Evolutionary conservation across 495 filamentous ascomycete species (phyloP).

Genomic region (Penicillium crystallinum): DNA sequence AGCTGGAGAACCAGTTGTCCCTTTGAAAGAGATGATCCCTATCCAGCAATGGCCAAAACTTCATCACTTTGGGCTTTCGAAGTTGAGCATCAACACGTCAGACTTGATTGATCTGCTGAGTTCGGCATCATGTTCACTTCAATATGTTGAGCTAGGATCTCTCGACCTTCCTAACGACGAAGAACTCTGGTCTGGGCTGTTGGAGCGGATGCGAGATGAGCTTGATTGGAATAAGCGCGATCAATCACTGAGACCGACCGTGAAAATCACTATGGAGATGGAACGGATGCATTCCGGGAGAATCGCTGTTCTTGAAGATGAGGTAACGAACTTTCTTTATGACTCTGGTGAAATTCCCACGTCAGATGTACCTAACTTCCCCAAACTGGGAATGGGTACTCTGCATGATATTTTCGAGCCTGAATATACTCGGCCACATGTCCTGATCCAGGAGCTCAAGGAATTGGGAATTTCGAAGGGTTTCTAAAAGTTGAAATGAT

Average conservation of each 20-base stretch:
- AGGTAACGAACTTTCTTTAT: constrained; percentile 14
- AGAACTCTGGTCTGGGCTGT: constrained; percentile 6
- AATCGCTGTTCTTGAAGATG: constrained; percentile 7
- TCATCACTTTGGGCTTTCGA: not conserved
- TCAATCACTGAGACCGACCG: constrained; percentile 8
- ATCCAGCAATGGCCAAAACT: constrained; percentile 12
- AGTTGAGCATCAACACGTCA: constrained; percentile 3
- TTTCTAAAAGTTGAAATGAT: too few species aligned
- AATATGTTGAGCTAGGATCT: constrained; percentile 6
- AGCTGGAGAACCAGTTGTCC: constrained; percentile 6
- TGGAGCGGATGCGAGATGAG: constrained; percentile 15
- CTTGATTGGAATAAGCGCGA: constrained; percentile 11
- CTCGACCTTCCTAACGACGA: constrained; percentile 11
- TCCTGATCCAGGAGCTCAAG: not conserved
- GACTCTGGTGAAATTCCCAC: constrained; percentile 14
- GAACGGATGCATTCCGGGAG: constrained; percentile 8
- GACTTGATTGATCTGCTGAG: not conserved
- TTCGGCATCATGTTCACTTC: not conserved
- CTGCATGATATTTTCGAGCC: constrained; percentile 12
- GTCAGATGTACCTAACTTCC: not conserved
- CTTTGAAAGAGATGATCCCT: constrained; percentile 10
- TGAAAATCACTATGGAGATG: constrained; percentile 10
- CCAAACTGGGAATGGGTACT: constrained; percentile 9
- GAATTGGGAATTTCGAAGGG: not conserved
- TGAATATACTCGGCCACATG: constrained; percentile 14